These are phyloP conservation scores for Colletotrichum neosansevieriae DNA, from an alignment of 2,329 filamentous ascomycete species.

Conservation along the genomic window DNA sequence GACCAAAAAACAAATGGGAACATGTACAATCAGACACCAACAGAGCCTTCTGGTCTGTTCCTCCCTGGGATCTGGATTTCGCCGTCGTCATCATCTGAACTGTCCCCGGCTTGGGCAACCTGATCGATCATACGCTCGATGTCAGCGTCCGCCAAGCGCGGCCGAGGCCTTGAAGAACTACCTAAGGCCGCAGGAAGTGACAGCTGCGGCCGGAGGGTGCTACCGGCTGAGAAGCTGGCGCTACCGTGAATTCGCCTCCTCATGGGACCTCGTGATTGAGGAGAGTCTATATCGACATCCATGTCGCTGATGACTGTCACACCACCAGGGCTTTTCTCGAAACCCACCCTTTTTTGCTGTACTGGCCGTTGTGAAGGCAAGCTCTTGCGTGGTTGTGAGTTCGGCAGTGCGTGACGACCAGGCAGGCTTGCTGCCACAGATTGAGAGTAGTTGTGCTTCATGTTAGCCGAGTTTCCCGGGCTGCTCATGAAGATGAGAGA, in stretches of 20 bases:
- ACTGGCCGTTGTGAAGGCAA: conserved; percentile 62
- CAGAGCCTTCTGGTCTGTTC: conserved; percentile 46
- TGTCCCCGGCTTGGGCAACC: conserved; percentile 62
- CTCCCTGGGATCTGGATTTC: conserved; percentile 64
- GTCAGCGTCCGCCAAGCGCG: conserved; percentile 64
- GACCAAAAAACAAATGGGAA: conserved; percentile 1
- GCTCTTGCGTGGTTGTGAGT: conserved; percentile 63
- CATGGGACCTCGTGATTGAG: conserved; percentile 49
- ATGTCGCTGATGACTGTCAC: conserved; percentile 58
- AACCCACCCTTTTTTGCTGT: conserved; percentile 59
- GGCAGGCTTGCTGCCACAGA: conserved; percentile 47
- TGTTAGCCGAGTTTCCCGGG: conserved; percentile 76
- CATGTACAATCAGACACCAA: conserved; percentile 19
- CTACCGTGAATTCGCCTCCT: conserved; percentile 46
- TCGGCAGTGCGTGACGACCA: conserved; percentile 57
- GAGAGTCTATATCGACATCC: conserved; percentile 55
- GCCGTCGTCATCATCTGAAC: conserved; percentile 66
- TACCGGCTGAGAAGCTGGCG: conserved; percentile 42
- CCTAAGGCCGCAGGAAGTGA: conserved; percentile 64
- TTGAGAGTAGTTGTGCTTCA: conserved; percentile 67
- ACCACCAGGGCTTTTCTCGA: conserved; percentile 59
- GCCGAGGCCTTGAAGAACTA: conserved; percentile 52
- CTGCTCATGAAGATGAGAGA: conserved; percentile 86
- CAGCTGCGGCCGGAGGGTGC: conserved; percentile 52
- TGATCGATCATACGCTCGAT: conserved; percentile 70